Evolutionary conservation across 345 rosid genomes (phyloP), one percentile per base, ranked within the genome.

Genomic region (Limnanthes douglasii): DNA sequence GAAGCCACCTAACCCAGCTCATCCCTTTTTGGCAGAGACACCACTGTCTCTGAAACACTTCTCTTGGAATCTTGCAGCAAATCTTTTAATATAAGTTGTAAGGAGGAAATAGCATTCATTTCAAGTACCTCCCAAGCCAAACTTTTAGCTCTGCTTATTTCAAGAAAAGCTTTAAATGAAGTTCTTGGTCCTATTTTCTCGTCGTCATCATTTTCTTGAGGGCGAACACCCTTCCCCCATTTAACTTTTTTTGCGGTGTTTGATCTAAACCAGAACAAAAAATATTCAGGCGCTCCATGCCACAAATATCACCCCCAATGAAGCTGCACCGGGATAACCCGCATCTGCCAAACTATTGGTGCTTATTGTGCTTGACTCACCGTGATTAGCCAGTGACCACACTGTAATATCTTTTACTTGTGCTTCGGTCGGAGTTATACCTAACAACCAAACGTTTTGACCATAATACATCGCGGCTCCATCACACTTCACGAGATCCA

Each of bases 221-320:
- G 84, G 28, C 66, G 78, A 57, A 77, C n/a, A 18, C 94, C 94
- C 50, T 86, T 94, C 30, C 92, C 86, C 96, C 94, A 86, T 60
- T 77, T 77, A 10, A 80, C 50, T 46, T 72, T 73, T 40, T 70
- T 70, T 4, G 78, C 94, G 28, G 78, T 64, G 29, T 77, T 80
- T 8, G 94, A 86, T 60, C 96, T 70, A 57, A 86, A 86, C 96
- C 94, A 80, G 67, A 86, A 69, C 48, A 86, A 62, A 54, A 72
- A 80, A 56, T 75, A 80, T 54, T 50, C 62, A 6, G 76, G 64
- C 46, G 59, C 69, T 83, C 86, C 71, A 86, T 70, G 24, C 96
- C 94, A 4, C 94, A 86, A 60, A 86, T 84, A 2, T 80, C 81
- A 38, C 66, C 65, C 11, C 94, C 94, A 21, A 86, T 24, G 57